Conservation (phyloP, 805 yeast genomes). For the Lachancea fermentati region DNA sequence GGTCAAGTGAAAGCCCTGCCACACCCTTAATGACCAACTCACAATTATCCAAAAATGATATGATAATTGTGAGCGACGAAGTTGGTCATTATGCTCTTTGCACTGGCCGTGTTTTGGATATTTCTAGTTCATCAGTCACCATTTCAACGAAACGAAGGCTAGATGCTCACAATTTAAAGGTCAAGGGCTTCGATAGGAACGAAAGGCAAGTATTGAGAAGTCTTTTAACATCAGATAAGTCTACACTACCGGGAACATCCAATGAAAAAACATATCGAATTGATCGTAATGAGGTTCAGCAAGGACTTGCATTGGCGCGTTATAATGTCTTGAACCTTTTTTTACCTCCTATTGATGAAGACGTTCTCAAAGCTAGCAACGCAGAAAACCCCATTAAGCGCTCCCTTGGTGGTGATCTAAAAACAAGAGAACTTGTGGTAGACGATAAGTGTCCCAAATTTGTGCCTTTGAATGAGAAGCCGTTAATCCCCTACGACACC, state of each 20-base stretch:
- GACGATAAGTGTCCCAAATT: conserved; percentile 31
- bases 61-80: conserved; percentile 74
- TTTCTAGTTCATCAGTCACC: conserved; percentile 40
- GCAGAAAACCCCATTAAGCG: no score
- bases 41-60: conserved; percentile 54
- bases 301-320: conserved; percentile 71
- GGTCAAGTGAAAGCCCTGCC: conserved; percentile 22
- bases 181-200: conserved; percentile 37
- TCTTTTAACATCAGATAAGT: conserved; percentile 29
- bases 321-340: conserved; percentile 70
- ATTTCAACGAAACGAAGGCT: conserved; percentile 53
- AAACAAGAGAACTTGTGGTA: conserved; percentile 32
- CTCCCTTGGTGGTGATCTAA: conserved; percentile 34
- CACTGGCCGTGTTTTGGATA: conserved; percentile 47
- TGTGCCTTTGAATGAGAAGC: conserved; percentile 5
- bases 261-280: conserved; percentile 44
- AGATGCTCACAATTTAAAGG: conserved; percentile 28
- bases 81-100: conserved; percentile 70
- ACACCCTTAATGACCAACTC: conserved; percentile 29
- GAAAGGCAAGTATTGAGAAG: conserved; percentile 49
- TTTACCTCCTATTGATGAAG: conserved; percentile 32
- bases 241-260: conserved; percentile 5
- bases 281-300: conserved; percentile 74
- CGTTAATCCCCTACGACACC: conserved; percentile 21
- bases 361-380: no score